A percentile compares a stretch with the other conserved stretches of the same genome.
Conservation (phyloP, 75 land plant species). For the Pinus albicaulis region DNA sequence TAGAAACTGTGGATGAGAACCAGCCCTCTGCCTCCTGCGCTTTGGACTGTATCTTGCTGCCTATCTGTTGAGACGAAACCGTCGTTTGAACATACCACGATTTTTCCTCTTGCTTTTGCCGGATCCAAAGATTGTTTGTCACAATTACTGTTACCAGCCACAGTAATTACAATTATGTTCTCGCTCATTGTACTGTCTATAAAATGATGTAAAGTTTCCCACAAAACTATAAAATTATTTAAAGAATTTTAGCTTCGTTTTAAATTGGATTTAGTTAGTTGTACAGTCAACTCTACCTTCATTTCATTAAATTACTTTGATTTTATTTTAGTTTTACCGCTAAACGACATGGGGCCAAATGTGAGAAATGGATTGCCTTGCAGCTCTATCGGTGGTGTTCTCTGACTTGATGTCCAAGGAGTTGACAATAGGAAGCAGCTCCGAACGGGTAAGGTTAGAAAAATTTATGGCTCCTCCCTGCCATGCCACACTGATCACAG, state of each 20-base stretch:
- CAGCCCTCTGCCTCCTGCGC: conserved; percentile 51
- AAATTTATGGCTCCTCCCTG: conserved; percentile 62
- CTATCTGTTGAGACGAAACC: conserved; percentile 19
- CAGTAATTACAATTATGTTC: background rate
- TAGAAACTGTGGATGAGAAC: conserved; percentile 31
- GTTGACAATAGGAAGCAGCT: conserved; percentile 45
- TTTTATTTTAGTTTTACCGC: no score
- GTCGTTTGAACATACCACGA: conserved; percentile 53
- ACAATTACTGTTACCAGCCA: conserved; percentile 48
- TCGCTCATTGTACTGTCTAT: background rate
- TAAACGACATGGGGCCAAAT: no score
- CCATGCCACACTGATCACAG: no score
- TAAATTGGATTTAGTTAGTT: no score
- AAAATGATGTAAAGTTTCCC: background rate
- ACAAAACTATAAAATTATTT: no score
- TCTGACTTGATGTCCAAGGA: conserved; percentile 39
- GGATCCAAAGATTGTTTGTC: conserved; percentile 58
- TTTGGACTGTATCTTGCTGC: conserved; percentile 43
- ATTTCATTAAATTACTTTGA: no score
- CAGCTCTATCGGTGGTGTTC: conserved; percentile 35
- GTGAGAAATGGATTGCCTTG: conserved; percentile 38
- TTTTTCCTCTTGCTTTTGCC: conserved; percentile 51
- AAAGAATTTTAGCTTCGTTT: background rate
- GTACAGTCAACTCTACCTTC: no score
- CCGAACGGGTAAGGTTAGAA: conserved; percentile 34